Evolutionary conservation across 371 early-diverging fungal genomes (phyloP).

Genomic region (Syncephalis plumigaleata): DNA sequence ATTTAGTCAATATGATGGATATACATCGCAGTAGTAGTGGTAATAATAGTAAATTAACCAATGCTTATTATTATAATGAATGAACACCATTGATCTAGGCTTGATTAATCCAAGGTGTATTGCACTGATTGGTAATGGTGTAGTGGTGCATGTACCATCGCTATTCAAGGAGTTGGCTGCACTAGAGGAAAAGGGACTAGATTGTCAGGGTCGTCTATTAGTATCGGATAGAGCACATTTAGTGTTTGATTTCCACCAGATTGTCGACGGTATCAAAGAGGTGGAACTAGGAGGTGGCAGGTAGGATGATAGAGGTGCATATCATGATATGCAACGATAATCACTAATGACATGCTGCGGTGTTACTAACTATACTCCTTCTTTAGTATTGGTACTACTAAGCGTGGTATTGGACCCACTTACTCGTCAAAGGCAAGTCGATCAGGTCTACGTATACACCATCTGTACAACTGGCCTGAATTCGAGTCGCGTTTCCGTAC

Average conservation of each 20-base stretch:
- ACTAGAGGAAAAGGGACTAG: constrained; percentile 67
- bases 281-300: constrained; percentile 68
- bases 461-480: constrained; percentile 64
- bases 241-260: constrained; percentile 93
- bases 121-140: constrained; percentile 86
- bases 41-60: too few species aligned
- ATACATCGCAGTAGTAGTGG: too few species aligned
- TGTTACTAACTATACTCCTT: too few species aligned
- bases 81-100: too few species aligned
- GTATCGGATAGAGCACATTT: constrained; percentile 88
- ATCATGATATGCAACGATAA: background rate
- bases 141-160: constrained; percentile 87
- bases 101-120: constrained; percentile 73
- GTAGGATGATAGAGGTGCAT: background rate
- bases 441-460: constrained; percentile 85
- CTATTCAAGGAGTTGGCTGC: constrained; percentile 81
- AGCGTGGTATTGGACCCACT: constrained; percentile 93
- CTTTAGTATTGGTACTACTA: constrained; percentile 90
- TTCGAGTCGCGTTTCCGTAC: constrained; percentile 62
- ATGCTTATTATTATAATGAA: too few species aligned
- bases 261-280: constrained; percentile 88
- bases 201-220: constrained; percentile 65
- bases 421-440: constrained; percentile 92
- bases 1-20: too few species aligned
- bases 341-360: too few species aligned